Evolutionary conservation across 805 yeast species (phyloP).

Genomic region (Metschnikowia similis): DNA sequence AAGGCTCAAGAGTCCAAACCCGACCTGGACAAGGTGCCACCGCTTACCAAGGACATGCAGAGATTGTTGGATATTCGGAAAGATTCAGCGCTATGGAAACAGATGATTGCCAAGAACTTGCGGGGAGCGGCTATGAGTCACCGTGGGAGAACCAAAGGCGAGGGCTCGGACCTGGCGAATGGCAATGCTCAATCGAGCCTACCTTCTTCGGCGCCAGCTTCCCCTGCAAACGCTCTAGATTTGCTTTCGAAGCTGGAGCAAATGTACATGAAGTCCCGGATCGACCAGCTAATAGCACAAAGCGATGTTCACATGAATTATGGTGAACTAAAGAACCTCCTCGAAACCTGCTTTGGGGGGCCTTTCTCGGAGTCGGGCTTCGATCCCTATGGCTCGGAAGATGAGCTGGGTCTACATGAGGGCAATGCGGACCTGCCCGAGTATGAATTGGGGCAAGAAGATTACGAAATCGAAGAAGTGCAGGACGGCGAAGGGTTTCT

Average conservation of each 20-base stretch:
- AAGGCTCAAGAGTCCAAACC: not conserved
- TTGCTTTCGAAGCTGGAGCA: constrained; percentile 8
- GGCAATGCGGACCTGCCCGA: constrained; percentile 24
- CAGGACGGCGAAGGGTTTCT: constrained; percentile 24
- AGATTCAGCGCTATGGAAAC: constrained; percentile 38
- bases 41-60: constrained; percentile 9
- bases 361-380: constrained; percentile 7
- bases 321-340: constrained; percentile 10
- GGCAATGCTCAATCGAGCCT: not conserved
- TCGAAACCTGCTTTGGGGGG: constrained; percentile 9
- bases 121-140: not conserved
- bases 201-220: not conserved
- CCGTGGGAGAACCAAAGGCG: not conserved
- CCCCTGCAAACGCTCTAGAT: not conserved
- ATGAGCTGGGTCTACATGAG: constrained; percentile 38
- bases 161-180: not conserved
- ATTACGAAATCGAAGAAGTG: constrained; percentile 37
- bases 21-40: not conserved
- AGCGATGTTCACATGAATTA: constrained; percentile 6
- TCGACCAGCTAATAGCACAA: constrained; percentile 9
- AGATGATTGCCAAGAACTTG: constrained; percentile 11
- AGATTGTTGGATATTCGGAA: constrained; percentile 19
- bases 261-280: constrained; percentile 7
- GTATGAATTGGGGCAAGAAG: constrained; percentile 23
- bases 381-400: constrained; percentile 31